These are phyloP conservation scores for Scheffersomyces insectosa DNA, from an alignment of 1,139 yeast species.

Conservation along the genomic window DNA sequence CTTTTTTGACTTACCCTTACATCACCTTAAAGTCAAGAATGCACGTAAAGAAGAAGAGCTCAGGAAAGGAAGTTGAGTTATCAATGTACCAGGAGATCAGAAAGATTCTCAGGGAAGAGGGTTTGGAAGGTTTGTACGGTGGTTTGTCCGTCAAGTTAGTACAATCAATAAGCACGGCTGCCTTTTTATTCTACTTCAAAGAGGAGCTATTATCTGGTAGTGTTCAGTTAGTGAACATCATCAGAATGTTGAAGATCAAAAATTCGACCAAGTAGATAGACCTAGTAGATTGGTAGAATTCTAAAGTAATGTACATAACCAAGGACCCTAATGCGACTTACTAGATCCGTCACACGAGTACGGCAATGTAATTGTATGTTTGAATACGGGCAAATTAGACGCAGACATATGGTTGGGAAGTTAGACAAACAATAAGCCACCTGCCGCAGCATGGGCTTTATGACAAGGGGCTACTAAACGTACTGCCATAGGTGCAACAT, in stretches of 20 bases:
- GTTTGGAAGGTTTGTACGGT: slow-evolving; percentile 73
- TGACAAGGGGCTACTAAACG: too few species aligned
- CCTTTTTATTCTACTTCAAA: slow-evolving; percentile 86
- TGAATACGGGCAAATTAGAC: too few species aligned
- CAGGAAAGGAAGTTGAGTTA: slow-evolving; percentile 21
- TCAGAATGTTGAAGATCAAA: slow-evolving; percentile 30
- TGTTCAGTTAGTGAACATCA: slow-evolving; percentile 42
- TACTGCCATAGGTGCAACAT: too few species aligned
- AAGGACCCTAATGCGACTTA: too few species aligned
- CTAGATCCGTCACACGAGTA: too few species aligned
- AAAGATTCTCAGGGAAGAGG: slow-evolving; percentile 66
- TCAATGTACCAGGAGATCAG: slow-evolving; percentile 47
- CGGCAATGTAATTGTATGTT: too few species aligned
- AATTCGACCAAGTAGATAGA: slow-evolving; percentile 8
- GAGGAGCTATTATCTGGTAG: slow-evolving; percentile 71
- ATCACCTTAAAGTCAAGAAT: slow-evolving; percentile 86
- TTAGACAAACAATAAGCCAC: too few species aligned
- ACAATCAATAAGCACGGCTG: slow-evolving; percentile 86
- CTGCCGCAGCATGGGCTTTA: too few species aligned
- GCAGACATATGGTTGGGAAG: too few species aligned
- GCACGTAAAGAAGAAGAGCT: slow-evolving; percentile 57
- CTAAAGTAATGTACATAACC: too few species aligned
- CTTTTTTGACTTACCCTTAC: slow-evolving; percentile 86
- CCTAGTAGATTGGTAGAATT: too few species aligned
- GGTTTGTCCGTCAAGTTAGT: slow-evolving; percentile 78